Evolutionary conservation across 371 early-diverging fungal genomes (phyloP), one percentile per base, ranked within the genome.

Genomic region (Apophysomyces variabilis): DNA sequence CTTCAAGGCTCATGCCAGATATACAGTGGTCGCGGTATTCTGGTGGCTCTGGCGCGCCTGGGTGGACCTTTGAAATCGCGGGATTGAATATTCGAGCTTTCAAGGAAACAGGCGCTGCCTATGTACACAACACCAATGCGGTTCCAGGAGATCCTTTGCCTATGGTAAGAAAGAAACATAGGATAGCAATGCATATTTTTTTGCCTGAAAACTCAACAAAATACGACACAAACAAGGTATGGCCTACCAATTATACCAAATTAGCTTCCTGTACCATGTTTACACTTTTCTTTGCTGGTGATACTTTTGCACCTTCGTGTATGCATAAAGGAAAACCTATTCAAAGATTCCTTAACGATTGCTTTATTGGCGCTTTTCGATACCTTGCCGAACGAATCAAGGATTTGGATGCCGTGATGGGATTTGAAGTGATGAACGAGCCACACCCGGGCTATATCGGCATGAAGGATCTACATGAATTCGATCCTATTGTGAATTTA

Each of bases 191-290:
- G 41, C 3, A 57, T n/a, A 21, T 14, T 8, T 13, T 7, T 16
- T 38, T 18, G 61, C 36, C 35, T 21, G n/a, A 18, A 44, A 7
- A 37, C 26, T 18, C 39, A 26, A 21, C 41, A 5, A 54, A 14
- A 37, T 7, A 1, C 38, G 6, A n/a, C 1, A 57, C 36, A 36
- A 7, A 47, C 32, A 41, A 78, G 78, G 78, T 90, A 38, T 94
- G 94, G 94, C 89, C 92, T 0, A 93, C 94, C 16, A 94, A 94
- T 66, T 91, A 92, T 67, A 82, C 84, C 41, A 93, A 94, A 66
- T 80, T 93, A n/a, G 93, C 91, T 13, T 77, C 86, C 7, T 84
- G 89, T 14, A 93, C 94, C 32, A 92, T 94, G 93, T 93, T 93
- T 65, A 92, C 94, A 0, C 70, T 93, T n/a, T 93, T 93, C 63